Conservation (phyloP, 176 grass and related monocot species). For the Phragmites australis region DNA sequence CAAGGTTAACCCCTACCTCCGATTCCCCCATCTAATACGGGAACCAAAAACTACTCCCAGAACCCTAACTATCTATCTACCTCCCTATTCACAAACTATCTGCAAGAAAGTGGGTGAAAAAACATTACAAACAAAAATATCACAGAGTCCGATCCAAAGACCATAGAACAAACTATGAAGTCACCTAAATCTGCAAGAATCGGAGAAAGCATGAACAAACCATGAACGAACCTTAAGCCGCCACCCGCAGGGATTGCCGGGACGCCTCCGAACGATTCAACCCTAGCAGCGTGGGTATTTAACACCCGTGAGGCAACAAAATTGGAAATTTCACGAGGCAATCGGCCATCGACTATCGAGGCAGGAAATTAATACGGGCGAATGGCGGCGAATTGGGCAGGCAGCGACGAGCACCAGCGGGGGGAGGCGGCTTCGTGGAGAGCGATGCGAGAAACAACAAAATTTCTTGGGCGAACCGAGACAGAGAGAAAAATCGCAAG, state of each 20-base stretch:
- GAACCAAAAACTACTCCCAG: conserved; percentile 7
- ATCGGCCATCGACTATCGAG: neutral
- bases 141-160: conserved; percentile 26
- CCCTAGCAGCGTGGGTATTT: conserved; percentile 25
- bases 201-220: neutral
- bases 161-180: neutral
- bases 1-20: conserved; percentile 5
- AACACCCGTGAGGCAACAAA: neutral
- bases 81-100: conserved; percentile 18
- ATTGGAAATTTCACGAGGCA: conserved; percentile 14
- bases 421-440: conserved; percentile 41
- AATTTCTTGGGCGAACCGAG: conserved; percentile 50
- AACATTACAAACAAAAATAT: conserved; percentile 21
- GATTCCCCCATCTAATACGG: conserved; percentile 23
- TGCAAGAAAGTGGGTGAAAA: neutral
- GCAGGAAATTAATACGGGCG: conserved; percentile 40
- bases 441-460: conserved; percentile 51
- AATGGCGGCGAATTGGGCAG: conserved; percentile 33
- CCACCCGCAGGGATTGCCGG: conserved; percentile 6
- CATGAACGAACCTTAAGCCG: conserved; percentile 18
- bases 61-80: conserved; percentile 28
- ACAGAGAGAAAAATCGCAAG: conserved; percentile 15
- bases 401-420: conserved; percentile 35
- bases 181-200: neutral
- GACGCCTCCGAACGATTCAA: conserved; percentile 5